Evolutionary conservation across 176 grass and related monocot genomes (phyloP), one percentile per base, ranked within the genome.

Genomic region (Urochloa ruziziensis): DNA sequence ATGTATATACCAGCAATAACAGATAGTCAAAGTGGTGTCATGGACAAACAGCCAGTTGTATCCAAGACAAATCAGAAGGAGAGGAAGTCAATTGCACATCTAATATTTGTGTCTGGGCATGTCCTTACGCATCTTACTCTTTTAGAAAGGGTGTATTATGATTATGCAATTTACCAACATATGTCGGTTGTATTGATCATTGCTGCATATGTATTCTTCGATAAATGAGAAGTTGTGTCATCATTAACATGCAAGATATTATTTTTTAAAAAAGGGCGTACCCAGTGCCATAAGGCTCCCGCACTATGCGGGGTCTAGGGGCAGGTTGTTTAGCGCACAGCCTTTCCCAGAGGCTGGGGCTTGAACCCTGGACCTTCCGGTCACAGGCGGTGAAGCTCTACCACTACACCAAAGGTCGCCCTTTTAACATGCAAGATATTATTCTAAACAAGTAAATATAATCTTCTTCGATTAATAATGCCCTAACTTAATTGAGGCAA

Each of bases 1-100:
- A 79, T 73, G 66, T 73, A 70, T 69, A 58, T 35, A 75, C 7
- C 61, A 75, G 35, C 81, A 64, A 59, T 34, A 61, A 19, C 23
- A 52, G 10, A 80, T 6, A 42, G 2, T 25, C n/a, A 56, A 56
- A 19, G 0, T 59, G 30, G 29, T 1, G 46, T 58, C 24, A 73
- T 25, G 19, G 23, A 56, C 23, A 21, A 23, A 33, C 43, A 62
- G 24, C 51, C 7, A 28, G 7, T 60, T 48, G 62, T 61, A 70
- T 79, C 29, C 0, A 30, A 83, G 21, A 67, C 7, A 67, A 78
- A 10, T 49, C 2, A 67, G 56, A 70, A 56, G 14, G 67, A 33
- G 16, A 67, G 18, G 6, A 65, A 90, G 37, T 9, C 51, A n/a
- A n/a, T 21, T 47, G 28, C 8, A 21, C 6, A 15, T 24, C 32